Base-by-base conservation (phyloP, 345 rosid genomes). In the Hypericum androsaemum region DNA sequence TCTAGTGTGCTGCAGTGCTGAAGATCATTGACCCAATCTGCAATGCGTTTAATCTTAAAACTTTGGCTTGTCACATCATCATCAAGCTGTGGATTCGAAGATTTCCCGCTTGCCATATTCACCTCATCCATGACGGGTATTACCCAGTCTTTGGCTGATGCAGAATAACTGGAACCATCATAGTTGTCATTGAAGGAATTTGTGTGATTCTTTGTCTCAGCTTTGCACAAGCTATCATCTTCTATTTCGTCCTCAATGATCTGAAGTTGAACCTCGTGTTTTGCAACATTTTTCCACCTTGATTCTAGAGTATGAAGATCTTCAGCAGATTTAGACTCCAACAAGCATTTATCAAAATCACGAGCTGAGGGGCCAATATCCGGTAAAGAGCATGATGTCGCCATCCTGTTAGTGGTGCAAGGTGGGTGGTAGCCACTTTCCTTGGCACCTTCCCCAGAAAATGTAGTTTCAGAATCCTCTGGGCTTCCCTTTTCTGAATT, bases 1-100 rank as follows among this genome's bases (percentile, higher is more conserved):
- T 77, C 90, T 41, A 63, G 42, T 17, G 84, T 65, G 58, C 58
- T 56, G 58, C 75, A 82, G 50, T 77, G 83, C 54, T 88, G 85
- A 64, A 88, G 86, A 68, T 81, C 86, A 47, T 53, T 75, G 52
- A 92, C 85, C 98, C 98, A 92, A 17, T 85, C 86, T 72, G 83
- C 75, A 7, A 85, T 83, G 8, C 90, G 80, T 81, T 77, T 88
- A 32, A 78, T 48, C 71, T 77, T 92, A 58, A 71, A 88, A 77
- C 83, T 86, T 65, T 75, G 76, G 50, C 68, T 70, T 7, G 81
- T 67, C 56, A 64, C 59, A 49, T 73, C 81, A 57, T 73, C 81
- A 57, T 75, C 70, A 71, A 52, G 62, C 56, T 61, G 64, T 36
- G 36, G 62, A 68, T 44, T 54, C 7, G 74, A 69, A 56, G 72